phyloP scores from a whole-genome alignment of 352 stramenopile genomes.

The Pythium biforme region DNA sequence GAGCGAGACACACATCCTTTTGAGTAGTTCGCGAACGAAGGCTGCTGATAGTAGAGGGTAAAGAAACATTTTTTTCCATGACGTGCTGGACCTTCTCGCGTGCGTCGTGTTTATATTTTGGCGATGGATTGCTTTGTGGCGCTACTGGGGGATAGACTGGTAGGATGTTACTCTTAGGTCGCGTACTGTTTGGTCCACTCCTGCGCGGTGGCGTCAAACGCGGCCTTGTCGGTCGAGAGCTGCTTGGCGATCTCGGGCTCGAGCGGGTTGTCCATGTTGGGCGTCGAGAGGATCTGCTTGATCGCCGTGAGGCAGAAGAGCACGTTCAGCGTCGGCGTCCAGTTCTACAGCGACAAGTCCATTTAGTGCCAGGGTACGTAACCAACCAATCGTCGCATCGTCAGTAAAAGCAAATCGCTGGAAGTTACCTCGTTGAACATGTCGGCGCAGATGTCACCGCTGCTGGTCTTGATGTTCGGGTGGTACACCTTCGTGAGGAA shows the following conservation, averaged over 20 bases:
- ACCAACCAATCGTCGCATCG: background rate
- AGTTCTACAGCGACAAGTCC: constrained; percentile 66
- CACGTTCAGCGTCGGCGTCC: constrained; percentile 95
- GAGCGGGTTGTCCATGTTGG: constrained; percentile 95
- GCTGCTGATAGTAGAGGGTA: constrained; percentile 14
- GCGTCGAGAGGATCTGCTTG: constrained; percentile 95
- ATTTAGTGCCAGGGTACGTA: too few relatives aligned
- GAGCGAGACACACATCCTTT: background rate
- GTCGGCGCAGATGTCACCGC: constrained; percentile 95
- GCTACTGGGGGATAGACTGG: background rate
- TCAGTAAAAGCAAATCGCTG: background rate
- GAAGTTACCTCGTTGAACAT: constrained; percentile 88
- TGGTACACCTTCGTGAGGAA: constrained; percentile 97
- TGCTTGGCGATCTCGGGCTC: constrained; percentile 95
- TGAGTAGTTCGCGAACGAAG: background rate
- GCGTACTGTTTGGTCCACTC: constrained; percentile 92
- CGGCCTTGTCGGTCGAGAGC: constrained; percentile 90
- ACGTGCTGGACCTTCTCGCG: background rate
- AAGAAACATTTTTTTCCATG: background rate
- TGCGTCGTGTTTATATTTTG: background rate
- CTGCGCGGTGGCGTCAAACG: constrained; percentile 92
- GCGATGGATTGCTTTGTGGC: background rate
- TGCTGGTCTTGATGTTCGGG: constrained; percentile 95
- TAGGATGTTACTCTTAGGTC: constrained; percentile 40
- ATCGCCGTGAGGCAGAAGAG: constrained; percentile 90